These are phyloP conservation scores for Suhomyces maxii DNA, from an alignment of 1,139 yeast genomes.

Conservation along the genomic window DNA sequence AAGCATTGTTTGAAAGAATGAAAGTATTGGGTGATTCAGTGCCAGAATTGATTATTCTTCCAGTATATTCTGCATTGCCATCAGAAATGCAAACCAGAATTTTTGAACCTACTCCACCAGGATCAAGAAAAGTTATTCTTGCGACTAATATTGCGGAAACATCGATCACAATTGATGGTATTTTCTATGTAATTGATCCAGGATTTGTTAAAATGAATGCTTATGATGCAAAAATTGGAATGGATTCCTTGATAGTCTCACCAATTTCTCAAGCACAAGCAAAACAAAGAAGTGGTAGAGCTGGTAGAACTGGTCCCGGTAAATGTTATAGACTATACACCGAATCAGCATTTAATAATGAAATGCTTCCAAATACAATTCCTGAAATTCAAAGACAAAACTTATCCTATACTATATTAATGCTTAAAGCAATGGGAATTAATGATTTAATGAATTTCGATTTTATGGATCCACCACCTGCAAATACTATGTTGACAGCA, in stretches of 20 bases:
- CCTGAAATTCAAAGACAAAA: constrained; percentile 96
- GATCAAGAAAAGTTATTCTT: constrained; percentile 68
- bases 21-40: constrained; percentile 63
- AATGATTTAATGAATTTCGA: constrained; percentile 77
- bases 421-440: constrained; percentile 95
- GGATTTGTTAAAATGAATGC: constrained; percentile 80
- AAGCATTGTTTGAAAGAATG: constrained; percentile 64
- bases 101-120: constrained; percentile 73
- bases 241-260: constrained; percentile 70
- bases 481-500: constrained; percentile 71
- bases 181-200: constrained; percentile 74
- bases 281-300: constrained; percentile 79
- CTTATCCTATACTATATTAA: constrained; percentile 76
- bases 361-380: constrained; percentile 80
- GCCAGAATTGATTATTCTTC: constrained; percentile 73
- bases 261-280: constrained; percentile 86
- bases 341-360: constrained; percentile 62
- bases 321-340: constrained; percentile 76
- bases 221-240: constrained; percentile 72
- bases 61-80: constrained; percentile 82
- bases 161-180: constrained; percentile 78
- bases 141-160: constrained; percentile 73
- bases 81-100: constrained; percentile 71
- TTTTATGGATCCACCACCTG: constrained; percentile 94
- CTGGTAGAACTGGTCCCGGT: constrained; percentile 88